Base-by-base conservation (phyloP, 176 grass and related monocot species). In the Triticum timopheevii region DNA sequence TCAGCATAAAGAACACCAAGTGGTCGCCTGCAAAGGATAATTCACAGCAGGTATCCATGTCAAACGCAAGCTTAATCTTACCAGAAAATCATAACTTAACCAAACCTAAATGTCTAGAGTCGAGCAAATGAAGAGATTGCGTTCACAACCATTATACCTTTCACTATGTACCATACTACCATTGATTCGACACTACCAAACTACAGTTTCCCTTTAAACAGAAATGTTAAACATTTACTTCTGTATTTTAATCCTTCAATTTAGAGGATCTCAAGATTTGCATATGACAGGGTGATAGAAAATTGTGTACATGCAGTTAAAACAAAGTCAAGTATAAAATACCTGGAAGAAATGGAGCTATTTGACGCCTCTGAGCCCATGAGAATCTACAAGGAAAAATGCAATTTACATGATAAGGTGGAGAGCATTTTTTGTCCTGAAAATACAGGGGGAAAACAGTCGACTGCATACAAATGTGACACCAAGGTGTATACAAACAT, bases 321-420 rank as follows among this genome's bases (percentile, higher is more conserved):
- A 68, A 58, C 13, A 15, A 36, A 54, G 54, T 25, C 28, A 74
- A 31, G 10, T 61, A 36, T 73, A 8, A 31, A 31, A 27, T 91
- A 94, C 89, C 89, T 85, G 87, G 87, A 65, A 94, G 88, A 78
- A 94, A 77, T n/a, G 78, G 38, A 82, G 89, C 58, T 36, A 69
- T 80, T 89, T 85, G 89, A 82, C 73, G 92, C 65, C 69, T 94
- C 52, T 94, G 92, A 74, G 92, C 87, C 87, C 89, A 94, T 68
- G 92, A 91, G 79, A 94, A 94, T 76, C 89, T 89, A 66, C 13
- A 87, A 69, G 35, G 47, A 54, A 82, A 35, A 27, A 58, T 22
- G 61, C 35, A 80, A 38, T 81, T 19, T 78, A 64, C 17, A 85
- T 70, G 3, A 15, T 62, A 42, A 77, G 33, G 56, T 50, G 31